A percentile compares a stretch with the other conserved stretches of the same genome.
phyloP scores from a whole-genome alignment of 345 rosid genomes.

The Citrus unshiu region DNA sequence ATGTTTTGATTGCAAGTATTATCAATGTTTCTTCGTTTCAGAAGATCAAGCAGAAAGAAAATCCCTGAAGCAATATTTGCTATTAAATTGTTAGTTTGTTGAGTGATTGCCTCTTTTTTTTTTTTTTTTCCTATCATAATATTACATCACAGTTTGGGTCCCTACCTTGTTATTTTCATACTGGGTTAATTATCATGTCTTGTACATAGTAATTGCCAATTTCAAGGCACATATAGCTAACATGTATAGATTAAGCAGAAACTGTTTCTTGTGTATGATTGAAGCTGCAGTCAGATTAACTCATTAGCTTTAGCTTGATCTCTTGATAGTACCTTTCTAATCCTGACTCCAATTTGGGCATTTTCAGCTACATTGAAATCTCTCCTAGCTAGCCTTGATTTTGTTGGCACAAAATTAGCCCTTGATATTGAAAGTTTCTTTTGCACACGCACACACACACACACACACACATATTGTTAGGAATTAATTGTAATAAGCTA shows the following conservation, averaged over 20 bases:
- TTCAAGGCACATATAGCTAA: background rate
- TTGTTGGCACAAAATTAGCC: background rate
- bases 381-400: background rate
- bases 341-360: background rate
- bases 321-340: background rate
- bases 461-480: too few relatives aligned
- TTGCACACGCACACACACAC: too few relatives aligned
- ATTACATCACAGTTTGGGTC: background rate
- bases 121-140: background rate
- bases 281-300: too few relatives aligned
- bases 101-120: background rate
- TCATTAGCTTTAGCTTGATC: background rate
- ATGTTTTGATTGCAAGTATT: background rate
- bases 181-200: background rate
- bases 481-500: too few relatives aligned
- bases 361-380: background rate
- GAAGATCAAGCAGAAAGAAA: background rate
- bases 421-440: too few relatives aligned
- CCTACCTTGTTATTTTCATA: background rate
- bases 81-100: background rate
- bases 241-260: background rate
- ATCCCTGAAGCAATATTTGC: background rate
- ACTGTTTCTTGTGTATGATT: background rate
- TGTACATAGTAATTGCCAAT: background rate
- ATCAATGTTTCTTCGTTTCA: background rate